Evolutionary conservation across 768 basidiomycete species (phyloP), one percentile per base, ranked within the genome.

Genomic region (Multifurca ochricompacta): DNA sequence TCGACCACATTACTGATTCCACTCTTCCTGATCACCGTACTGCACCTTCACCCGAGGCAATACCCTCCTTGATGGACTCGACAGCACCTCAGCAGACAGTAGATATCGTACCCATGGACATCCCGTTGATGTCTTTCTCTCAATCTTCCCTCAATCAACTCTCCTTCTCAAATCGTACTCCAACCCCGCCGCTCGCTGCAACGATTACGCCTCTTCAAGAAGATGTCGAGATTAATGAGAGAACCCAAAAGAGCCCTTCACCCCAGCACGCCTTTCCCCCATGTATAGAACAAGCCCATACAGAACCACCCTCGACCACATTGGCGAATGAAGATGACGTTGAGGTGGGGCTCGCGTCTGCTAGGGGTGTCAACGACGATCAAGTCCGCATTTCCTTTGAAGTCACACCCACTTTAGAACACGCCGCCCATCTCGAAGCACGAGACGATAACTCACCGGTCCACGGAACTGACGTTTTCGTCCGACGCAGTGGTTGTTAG

Each of bases 141-240:
- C 35, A 57, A 30, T 1, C 51, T 31, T 18, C 51, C 19, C 52
- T 52, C 18, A 18, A 48, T 14, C 27, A 36, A 19, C 32, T 57
- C 36, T 36, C 56, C 28, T 57, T 57, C 9, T n/a, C 56, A 39
- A 27, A 16, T 6, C 57, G 57, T 45, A 55, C 53, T 27, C 54
- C 57, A n/a, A 56, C 57, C 8, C 57, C 57, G 9, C 57, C 53
- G 3, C 53, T 58, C 25, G 40, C 54, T 4, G 57, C 57, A 11
- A 54, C 28, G 41, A 58, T 58, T 11, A 55, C 57, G 14, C 34
- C 16, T 37, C 4, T 56, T 31, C 30, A 19, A 18, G 49, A 56
- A 6, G 57, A 58, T n/a, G 45, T 37, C 5, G 47, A 37, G n/a
- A 36, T 19, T 42, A 18, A 32, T 23, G 50, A 21, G 34, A 36